Conservation (phyloP, 345 rosid genomes). For the Populus ilicifolia region DNA sequence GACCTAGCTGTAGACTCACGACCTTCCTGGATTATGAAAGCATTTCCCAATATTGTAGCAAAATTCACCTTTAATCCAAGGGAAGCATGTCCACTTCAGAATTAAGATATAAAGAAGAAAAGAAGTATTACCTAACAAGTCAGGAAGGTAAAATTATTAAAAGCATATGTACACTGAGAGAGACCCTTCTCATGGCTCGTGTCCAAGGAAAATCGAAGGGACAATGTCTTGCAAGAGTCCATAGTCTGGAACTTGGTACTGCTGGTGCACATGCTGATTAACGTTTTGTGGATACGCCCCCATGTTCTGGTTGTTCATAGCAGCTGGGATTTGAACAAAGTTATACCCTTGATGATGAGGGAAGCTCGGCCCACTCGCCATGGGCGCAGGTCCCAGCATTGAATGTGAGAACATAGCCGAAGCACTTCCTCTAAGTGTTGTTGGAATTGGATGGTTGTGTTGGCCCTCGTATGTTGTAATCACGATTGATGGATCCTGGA, state of each 20-base stretch:
- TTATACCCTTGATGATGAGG: slow-evolving; percentile 38
- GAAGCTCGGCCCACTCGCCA: slow-evolving; percentile 30
- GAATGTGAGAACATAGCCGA: slow-evolving; percentile 30
- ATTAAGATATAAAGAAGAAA: slow-evolving; percentile 4
- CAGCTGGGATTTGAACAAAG: slow-evolving; percentile 23
- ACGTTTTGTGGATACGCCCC: slow-evolving; percentile 30
- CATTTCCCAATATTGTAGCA: background rate
- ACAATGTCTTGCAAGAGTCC: slow-evolving; percentile 77
- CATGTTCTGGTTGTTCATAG: slow-evolving; percentile 7
- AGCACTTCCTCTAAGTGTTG: slow-evolving; percentile 25
- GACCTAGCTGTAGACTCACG: background rate
- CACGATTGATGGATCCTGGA: slow-evolving; percentile 26
- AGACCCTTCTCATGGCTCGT: slow-evolving; percentile 43
- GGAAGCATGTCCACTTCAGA: background rate
- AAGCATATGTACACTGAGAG: slow-evolving; percentile 5
- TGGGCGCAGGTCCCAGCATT: slow-evolving; percentile 26
- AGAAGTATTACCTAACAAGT: slow-evolving; percentile 10
- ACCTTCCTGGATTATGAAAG: slow-evolving; percentile 12
- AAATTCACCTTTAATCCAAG: background rate
- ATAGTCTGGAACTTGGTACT: slow-evolving; percentile 51
- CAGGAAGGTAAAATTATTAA: background rate
- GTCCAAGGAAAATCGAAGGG: slow-evolving; percentile 65
- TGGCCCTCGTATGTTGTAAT: slow-evolving; percentile 35
- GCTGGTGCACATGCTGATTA: slow-evolving; percentile 26
- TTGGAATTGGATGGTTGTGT: slow-evolving; percentile 29